Base-by-base conservation (phyloP, 352 stramenopile genomes). In the Globisporangium abappressorium region DNA sequence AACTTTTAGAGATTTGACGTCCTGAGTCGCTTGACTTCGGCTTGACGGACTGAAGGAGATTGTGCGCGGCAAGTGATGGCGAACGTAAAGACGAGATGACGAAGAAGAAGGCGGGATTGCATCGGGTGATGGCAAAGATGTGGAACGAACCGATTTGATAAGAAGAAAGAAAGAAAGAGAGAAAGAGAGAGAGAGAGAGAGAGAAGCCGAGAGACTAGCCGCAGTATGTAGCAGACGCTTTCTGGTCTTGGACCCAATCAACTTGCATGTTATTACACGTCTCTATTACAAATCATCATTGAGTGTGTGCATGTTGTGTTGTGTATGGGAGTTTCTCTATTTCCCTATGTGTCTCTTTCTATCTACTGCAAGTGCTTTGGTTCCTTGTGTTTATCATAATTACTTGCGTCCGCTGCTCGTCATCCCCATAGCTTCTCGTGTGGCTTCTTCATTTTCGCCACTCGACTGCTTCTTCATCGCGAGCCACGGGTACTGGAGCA, bases 1-100 rank as follows among this genome's bases (percentile, higher is more conserved):
- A 92, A 87, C 71, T 98, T 98, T 88, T 98, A 96, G 78, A 89
- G 12, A 20, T 61, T 43, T 22, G 20, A n/a, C 18, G 43, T n/a
- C 43, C 36, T 18, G 26, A 34, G 9, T 15, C 14, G 12, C 12
- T n/a, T n/a, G 54, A 41, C 30, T 18, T 26, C 24, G 8, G 28
- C 34, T 41, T 20, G 54, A 34, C 28, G 26, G 53, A 30, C 11
- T 24, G 12, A 57, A 11, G 53, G 28, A 5, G 54, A 38, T 5
- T 1, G 24, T 26, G 43, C 18, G 43, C 18, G 22, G 43, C 43
- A 51, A 51, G 43, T 51, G 43, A n/a, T 22, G 18, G 20, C 43
- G 20, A 51, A n/a, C 18, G 43, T 8, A 18, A 51, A 22, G 49
- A 9, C 49, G 11, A 30, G n/a, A 26, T 30, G 49, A 30, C n/a